Evolutionary conservation across 441 rosid species (phyloP), one percentile per base, ranked within the genome.

Genomic region (Corymbia calophylla): DNA sequence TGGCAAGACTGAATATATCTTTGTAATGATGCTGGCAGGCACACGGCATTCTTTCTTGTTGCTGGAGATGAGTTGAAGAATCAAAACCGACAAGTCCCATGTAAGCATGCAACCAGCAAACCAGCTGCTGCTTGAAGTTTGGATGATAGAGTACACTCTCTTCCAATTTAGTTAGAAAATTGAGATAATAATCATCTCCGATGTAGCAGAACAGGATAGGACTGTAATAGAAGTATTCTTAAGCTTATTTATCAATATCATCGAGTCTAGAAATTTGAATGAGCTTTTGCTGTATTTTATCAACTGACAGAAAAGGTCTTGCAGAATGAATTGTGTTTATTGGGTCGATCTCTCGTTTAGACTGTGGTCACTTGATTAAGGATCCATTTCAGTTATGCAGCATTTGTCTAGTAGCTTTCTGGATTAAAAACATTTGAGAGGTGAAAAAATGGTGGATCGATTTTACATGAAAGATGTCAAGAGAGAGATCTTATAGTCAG

Each of bases 11-110:
- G 53, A 31, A 60, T 53, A 5, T 35, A 16, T 86, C 31, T 51
- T 14, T 44, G 53, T 77, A 77, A 77, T 88, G 5, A 64, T 82
- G 56, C 85, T 93, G 88, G 88, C 94, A 96, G 99, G 95, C 99
- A 97, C 92, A 97, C 99, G 4, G 98, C 99, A 5, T 97, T 95
- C 94, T 97, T 97, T 93, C 98, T 97, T 64, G 99, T 97, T 91
- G 99, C 99, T 73, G 99, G 99, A 58, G 93, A 97, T 89, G 97
- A 97, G 91, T 88, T 97, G 95, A 95, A 97, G 95, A 93, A 92
- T 89, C 95, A 93, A 90, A 93, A 90, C 88, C 93, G 91, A 70
- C 93, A 81, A 90, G 89, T 89, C 87, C 93, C 93, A 35, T 96
- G 97, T 87, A 96, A 95, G 93, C 97, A 95, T 54, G 93, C 54